Evolutionary conservation across 2,329 filamentous ascomycete genomes (phyloP).

Genomic region (Phoma sp.): DNA sequence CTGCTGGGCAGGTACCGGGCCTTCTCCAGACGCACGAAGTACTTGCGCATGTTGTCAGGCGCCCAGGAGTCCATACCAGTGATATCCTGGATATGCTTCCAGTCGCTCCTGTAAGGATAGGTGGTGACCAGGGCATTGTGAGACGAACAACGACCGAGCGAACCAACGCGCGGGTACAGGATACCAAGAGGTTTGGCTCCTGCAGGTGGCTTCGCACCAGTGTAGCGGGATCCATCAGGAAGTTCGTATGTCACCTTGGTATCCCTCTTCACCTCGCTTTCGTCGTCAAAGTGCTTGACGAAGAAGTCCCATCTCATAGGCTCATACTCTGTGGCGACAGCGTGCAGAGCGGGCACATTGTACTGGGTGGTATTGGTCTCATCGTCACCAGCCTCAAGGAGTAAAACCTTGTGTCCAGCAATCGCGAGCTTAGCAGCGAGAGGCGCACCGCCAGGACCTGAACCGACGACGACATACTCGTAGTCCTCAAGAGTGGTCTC

Average conservation of each 20-base stretch:
- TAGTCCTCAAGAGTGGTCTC: slow-evolving; percentile 3
- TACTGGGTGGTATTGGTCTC: too few relatives aligned
- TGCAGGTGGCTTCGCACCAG: slow-evolving; percentile 60
- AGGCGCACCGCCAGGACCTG: too few relatives aligned
- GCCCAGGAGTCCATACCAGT: slow-evolving; percentile 69
- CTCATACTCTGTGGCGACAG: too few relatives aligned
- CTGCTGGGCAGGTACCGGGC: slow-evolving; percentile 58
- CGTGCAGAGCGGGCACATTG: too few relatives aligned
- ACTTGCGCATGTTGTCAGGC: slow-evolving; percentile 65
- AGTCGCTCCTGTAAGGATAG: slow-evolving; percentile 67
- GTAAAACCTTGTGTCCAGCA: too few relatives aligned
- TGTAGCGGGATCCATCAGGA: slow-evolving; percentile 50
- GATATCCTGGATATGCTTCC: slow-evolving; percentile 62
- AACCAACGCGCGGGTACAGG: slow-evolving; percentile 65
- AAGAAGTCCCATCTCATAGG: too few relatives aligned
- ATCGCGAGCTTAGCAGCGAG: too few relatives aligned
- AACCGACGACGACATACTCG: too few relatives aligned
- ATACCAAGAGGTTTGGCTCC: slow-evolving; percentile 62
- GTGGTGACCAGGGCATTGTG: slow-evolving; percentile 70
- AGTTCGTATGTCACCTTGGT: slow-evolving; percentile 65
- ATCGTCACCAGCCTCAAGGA: too few relatives aligned
- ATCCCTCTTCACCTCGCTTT: slow-evolving; percentile 61
- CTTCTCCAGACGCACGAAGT: slow-evolving; percentile 64
- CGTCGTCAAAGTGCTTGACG: slow-evolving; percentile 63
- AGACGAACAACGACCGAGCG: slow-evolving; percentile 65